phyloP scores from a whole-genome alignment of 2,329 filamentous ascomycete genomes.

The Rhinocladiella similis region DNA sequence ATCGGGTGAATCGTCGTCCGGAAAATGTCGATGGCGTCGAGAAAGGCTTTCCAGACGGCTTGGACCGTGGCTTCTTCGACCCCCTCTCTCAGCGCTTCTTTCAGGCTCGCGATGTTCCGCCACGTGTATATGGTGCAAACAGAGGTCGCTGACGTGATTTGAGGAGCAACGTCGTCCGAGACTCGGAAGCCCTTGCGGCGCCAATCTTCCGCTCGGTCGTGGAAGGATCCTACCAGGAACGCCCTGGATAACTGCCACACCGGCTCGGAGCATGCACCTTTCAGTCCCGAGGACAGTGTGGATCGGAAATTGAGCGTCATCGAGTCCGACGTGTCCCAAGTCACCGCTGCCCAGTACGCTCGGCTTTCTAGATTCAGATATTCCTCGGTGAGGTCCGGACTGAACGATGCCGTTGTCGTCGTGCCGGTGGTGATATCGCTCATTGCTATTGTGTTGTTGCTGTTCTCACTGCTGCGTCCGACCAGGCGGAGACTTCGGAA shows the following conservation, averaged over 20 bases:
- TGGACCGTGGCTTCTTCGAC: slow-evolving; percentile 32
- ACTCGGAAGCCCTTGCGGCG: slow-evolving; percentile 27
- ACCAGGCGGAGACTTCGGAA: too few species aligned
- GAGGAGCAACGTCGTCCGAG: slow-evolving; percentile 31
- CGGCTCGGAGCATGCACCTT: slow-evolving; percentile 30
- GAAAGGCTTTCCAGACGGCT: slow-evolving; percentile 27
- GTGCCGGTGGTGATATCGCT: too few species aligned
- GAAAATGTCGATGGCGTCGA: slow-evolving; percentile 32
- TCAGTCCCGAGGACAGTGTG: slow-evolving; percentile 40
- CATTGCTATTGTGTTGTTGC: too few species aligned
- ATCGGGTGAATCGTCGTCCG: slow-evolving; percentile 31
- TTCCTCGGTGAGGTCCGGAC: too few species aligned
- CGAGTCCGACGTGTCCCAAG: slow-evolving; percentile 44
- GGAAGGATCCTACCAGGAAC: slow-evolving; percentile 29
- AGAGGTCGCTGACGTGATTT: slow-evolving; percentile 32
- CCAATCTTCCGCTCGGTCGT: slow-evolving; percentile 29
- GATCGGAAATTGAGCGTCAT: slow-evolving; percentile 42
- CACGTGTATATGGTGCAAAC: slow-evolving; percentile 33
- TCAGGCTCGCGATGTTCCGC: slow-evolving; percentile 32
- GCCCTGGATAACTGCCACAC: slow-evolving; percentile 30
- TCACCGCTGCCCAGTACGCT: slow-evolving; percentile 44
- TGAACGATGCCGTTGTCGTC: too few species aligned
- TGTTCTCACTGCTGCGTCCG: too few species aligned
- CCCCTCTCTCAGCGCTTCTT: slow-evolving; percentile 35
- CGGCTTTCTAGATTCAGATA: slow-evolving; percentile 42